These are phyloP conservation scores for Melampsora americana DNA, from an alignment of 1,284 basidiomycete genomes.

Conservation along the genomic window DNA sequence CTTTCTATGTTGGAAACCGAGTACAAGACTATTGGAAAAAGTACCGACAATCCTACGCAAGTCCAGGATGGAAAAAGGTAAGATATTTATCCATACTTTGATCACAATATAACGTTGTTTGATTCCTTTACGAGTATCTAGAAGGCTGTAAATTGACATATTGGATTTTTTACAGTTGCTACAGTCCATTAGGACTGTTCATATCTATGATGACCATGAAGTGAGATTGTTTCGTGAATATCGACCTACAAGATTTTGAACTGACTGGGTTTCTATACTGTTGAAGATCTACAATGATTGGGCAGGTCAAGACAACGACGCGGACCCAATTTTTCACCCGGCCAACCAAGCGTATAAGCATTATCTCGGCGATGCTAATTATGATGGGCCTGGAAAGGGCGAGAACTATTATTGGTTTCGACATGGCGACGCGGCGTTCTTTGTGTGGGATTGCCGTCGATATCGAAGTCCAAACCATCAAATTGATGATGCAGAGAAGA, in stretches of 20 bases:
- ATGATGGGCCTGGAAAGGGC: conserved; percentile 39
- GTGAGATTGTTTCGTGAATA: conserved; percentile 51
- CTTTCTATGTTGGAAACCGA: conserved; percentile 61
- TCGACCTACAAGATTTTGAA: not conserved
- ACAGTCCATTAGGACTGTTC: conserved; percentile 59
- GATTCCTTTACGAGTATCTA: not conserved
- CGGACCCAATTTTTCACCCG: conserved; percentile 56
- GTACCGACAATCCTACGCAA: conserved; percentile 66
- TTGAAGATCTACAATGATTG: conserved; percentile 65
- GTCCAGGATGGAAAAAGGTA: conserved; percentile 64
- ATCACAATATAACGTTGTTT: conserved; percentile 18
- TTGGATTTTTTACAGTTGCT: conserved; percentile 17
- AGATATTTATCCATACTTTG: conserved; percentile 55
- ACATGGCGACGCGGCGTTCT: conserved; percentile 34
- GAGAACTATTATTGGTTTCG: conserved; percentile 47
- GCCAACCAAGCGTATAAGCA: conserved; percentile 39
- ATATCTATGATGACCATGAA: conserved; percentile 69
- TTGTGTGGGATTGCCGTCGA: conserved; percentile 43
- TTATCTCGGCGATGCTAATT: conserved; percentile 33
- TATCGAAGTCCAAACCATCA: conserved; percentile 51
- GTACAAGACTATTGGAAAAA: conserved; percentile 63
- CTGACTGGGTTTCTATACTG: not conserved
- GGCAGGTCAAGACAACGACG: conserved; percentile 61
- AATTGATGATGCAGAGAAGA: conserved; percentile 54
- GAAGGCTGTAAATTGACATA: not conserved